phyloP scores from a whole-genome alignment of 257 asterid species.

The Solanum chiquidenum region DNA sequence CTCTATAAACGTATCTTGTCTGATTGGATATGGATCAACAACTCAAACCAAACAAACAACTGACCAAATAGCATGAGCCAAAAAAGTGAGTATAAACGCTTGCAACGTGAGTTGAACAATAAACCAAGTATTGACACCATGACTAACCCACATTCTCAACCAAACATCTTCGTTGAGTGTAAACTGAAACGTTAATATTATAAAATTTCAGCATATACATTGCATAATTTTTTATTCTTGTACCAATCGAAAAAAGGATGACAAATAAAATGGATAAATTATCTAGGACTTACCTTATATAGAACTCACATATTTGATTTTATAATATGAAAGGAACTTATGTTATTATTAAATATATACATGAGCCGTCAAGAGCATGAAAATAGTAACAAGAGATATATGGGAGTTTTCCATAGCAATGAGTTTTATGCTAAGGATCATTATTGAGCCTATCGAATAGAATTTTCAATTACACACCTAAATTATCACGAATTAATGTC shows the following conservation, averaged over 20 bases:
- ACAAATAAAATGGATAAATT: neutral
- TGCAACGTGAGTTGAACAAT: neutral
- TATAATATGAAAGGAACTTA: neutral
- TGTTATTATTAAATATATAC: neutral
- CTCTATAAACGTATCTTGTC: neutral
- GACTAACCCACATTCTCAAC: neutral
- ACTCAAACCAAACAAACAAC: neutral
- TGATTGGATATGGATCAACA: neutral
- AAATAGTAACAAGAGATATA: neutral
- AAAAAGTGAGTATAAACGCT: neutral
- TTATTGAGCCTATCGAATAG: neutral
- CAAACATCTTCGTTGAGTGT: neutral
- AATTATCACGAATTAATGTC: no score
- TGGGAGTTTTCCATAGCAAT: neutral
- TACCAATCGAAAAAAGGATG: neutral
- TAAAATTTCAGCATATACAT: neutral
- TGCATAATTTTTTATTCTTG: no score
- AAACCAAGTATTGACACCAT: neutral
- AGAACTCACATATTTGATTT: neutral
- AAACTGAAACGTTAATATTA: neutral
- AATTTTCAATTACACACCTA: no score
- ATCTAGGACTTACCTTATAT: neutral
- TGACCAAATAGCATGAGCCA: neutral
- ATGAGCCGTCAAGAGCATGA: neutral
- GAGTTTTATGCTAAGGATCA: neutral